These are phyloP conservation scores for rapeseed (Brassica napus) DNA, from an alignment of 345 rosid genomes.

Conservation along the genomic window Da-Ae NC_063449.1:10411001-10411500, in stretches of 20 bases:
- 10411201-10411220: constrained; percentile 64
- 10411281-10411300: constrained; percentile 45
- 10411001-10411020: constrained; percentile 65
- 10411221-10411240: constrained; percentile 50
- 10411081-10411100: constrained; percentile 65
- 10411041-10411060: constrained; percentile 84
- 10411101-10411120: constrained; percentile 61
- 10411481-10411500: too few relatives aligned
- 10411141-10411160: constrained; percentile 74
- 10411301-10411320: constrained; percentile 35
- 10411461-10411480: too few relatives aligned
- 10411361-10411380: not conserved
- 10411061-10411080: constrained; percentile 56
- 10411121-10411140: constrained; percentile 66
- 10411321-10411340: not conserved
- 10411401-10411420: too few relatives aligned
- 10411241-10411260: constrained; percentile 58
- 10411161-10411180: constrained; percentile 56
- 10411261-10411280: constrained; percentile 70
- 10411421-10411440: too few relatives aligned
- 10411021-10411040: constrained; percentile 90
- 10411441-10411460: too few relatives aligned
- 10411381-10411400: not conserved
- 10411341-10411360: not conserved
- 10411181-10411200: constrained; percentile 58